Conservation (phyloP, 352 stramenopile genomes). For the Phytophthora pisi region DNA sequence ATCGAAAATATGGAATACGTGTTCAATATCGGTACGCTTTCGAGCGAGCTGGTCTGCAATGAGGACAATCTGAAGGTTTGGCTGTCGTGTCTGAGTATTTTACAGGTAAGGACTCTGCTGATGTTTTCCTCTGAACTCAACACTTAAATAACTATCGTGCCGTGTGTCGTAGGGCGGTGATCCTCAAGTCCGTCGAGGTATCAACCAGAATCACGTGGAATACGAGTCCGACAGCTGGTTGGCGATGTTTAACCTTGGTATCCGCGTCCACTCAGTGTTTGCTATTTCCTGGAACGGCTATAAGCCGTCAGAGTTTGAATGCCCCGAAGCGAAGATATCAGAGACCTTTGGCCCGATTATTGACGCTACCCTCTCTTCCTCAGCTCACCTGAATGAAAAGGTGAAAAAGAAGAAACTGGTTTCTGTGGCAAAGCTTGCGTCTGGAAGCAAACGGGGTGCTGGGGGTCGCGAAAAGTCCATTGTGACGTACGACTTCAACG, state of each 20-base stretch:
- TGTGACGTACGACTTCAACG: conserved; percentile 69
- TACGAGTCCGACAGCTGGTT: conserved; percentile 90
- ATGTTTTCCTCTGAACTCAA: conserved; percentile 1
- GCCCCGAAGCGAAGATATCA: conserved; percentile 34
- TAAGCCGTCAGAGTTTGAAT: conserved; percentile 42
- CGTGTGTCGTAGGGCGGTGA: conserved; percentile 66
- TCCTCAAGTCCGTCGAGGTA: conserved; percentile 67
- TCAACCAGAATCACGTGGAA: conserved; percentile 83
- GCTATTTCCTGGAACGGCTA: conserved; percentile 81
- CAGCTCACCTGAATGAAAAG: conserved; percentile 53
- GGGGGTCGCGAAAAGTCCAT: conserved; percentile 31
- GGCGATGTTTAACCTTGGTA: conserved; percentile 90
- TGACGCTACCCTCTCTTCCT: conserved; percentile 49
- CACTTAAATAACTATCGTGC: conserved; percentile 10
- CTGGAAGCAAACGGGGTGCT: conserved; percentile 14
- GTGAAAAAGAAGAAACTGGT: conserved; percentile 56
- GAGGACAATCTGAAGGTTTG: conserved; percentile 70
- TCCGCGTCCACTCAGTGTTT: conserved; percentile 86
- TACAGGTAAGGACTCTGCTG: conserved; percentile 50
- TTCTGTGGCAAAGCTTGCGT: conserved; percentile 40
- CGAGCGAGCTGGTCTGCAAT: conserved; percentile 81
- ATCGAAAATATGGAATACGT: conserved; percentile 89
- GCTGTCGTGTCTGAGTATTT: conserved; percentile 68
- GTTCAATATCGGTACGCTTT: conserved; percentile 78
- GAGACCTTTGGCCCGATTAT: conserved; percentile 62